A percentile compares a stretch with the other conserved stretches of the same genome.
Evolutionary conservation across 2,329 filamentous ascomycete species (phyloP).

Genomic region (Colletotrichum lupini): DNA sequence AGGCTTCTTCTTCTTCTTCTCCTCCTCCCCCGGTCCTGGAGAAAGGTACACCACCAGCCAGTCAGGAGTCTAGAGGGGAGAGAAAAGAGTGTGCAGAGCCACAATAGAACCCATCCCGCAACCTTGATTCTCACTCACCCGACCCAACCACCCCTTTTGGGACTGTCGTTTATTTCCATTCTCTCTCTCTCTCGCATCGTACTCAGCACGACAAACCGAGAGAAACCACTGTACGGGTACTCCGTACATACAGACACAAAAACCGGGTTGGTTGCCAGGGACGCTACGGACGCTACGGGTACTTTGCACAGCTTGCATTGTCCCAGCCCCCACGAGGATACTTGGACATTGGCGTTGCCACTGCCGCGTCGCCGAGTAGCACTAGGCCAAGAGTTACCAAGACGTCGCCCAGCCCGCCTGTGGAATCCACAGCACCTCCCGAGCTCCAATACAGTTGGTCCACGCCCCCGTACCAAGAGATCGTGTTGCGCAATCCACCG

Average conservation of each 20-base stretch:
- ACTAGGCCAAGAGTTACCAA: conserved; percentile 29
- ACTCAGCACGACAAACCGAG: neutral
- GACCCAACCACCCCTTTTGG: neutral
- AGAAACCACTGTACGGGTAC: neutral
- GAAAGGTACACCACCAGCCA: too few species aligned
- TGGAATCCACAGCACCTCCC: conserved; percentile 33
- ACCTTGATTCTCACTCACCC: neutral
- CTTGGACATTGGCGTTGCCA: conserved; percentile 10
- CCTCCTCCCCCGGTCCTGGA: neutral
- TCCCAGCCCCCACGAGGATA: conserved; percentile 18
- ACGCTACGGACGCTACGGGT: neutral
- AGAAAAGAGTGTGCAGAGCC: neutral
- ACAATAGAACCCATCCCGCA: neutral
- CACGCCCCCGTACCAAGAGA: conserved; percentile 35
- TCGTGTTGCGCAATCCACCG: conserved; percentile 35
- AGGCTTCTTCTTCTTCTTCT: too few species aligned
- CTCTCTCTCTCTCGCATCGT: neutral
- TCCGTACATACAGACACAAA: neutral
- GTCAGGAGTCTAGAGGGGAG: neutral
- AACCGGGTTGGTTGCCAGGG: neutral
- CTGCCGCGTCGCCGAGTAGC: conserved; percentile 18
- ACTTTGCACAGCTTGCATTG: neutral
- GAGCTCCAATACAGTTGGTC: conserved; percentile 33
- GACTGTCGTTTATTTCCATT: neutral
- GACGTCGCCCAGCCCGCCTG: conserved; percentile 24